Evolutionary conservation across 2,329 filamentous ascomycete genomes (phyloP).

Genomic region (Leptographium flavum): DNA sequence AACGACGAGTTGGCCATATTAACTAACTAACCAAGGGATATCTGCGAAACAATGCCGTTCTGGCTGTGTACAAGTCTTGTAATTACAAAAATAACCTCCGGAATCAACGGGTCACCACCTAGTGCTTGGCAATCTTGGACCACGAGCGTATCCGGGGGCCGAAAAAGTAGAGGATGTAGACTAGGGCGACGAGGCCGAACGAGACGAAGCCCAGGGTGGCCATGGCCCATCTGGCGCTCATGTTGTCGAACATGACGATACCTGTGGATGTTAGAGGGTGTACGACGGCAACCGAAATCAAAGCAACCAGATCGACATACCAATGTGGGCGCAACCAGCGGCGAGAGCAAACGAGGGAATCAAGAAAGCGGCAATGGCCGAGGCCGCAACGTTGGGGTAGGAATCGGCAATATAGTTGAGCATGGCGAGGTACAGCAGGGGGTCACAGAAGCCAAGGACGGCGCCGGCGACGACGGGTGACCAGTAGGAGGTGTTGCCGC

Average conservation of each 20-base stretch:
- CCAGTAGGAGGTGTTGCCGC: conserved; percentile 4
- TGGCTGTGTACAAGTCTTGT: background rate
- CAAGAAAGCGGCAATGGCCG: conserved; percentile 5
- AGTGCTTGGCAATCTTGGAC: conserved; percentile 3
- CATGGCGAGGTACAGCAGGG: conserved; percentile 6
- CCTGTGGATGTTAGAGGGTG: background rate
- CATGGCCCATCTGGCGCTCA: conserved; percentile 7
- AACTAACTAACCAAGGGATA: no score
- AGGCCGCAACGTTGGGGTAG: conserved; percentile 4
- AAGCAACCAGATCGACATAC: background rate
- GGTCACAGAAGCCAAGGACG: conserved; percentile 6
- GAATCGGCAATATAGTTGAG: conserved; percentile 5
- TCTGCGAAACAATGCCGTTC: background rate
- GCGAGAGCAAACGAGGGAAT: conserved; percentile 5
- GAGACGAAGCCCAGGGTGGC: conserved; percentile 5
- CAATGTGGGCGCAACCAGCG: conserved; percentile 3
- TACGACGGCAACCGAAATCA: no score
- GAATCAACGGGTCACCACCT: no score
- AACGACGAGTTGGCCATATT: no score
- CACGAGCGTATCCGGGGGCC: conserved; percentile 1
- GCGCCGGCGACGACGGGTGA: conserved; percentile 5
- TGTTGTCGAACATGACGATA: conserved; percentile 6
- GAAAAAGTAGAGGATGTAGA: conserved; percentile 5
- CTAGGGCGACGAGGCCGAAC: conserved; percentile 5
- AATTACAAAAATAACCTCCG: background rate